A percentile compares a stretch with the other conserved stretches of the same genome.
Conservation (phyloP, 2,329 filamentous ascomycete species). For the Scytalidium lignicola region DNA sequence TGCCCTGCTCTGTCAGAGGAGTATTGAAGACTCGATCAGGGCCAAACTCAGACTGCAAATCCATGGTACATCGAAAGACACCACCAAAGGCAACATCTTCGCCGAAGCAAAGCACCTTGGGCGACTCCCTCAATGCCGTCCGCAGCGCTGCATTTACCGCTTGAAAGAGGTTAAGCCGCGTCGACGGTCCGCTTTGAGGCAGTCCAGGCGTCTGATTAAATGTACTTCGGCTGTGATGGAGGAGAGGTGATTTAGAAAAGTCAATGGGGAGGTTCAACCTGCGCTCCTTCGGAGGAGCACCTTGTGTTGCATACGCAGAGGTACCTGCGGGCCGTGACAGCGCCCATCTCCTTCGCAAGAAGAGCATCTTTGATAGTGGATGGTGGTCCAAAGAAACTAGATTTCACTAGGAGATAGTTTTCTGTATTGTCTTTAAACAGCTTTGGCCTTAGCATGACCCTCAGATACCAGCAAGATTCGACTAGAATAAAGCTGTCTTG, state of each 20-base stretch:
- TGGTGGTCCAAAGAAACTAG: too few relatives aligned
- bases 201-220: neutral
- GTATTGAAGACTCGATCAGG: conserved; percentile 67
- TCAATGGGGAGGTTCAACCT: conserved; percentile 58
- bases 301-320: neutral
- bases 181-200: neutral
- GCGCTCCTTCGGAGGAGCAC: neutral
- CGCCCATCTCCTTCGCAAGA: neutral
- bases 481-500: too few relatives aligned
- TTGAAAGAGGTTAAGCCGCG: conserved; percentile 61
- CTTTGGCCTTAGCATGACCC: too few relatives aligned
- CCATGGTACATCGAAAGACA: conserved; percentile 65
- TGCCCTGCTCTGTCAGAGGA: conserved; percentile 63
- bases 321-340: neutral
- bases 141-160: conserved; percentile 60
- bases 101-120: conserved; percentile 59
- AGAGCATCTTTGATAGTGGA: too few relatives aligned
- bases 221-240: conserved; percentile 23
- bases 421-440: too few relatives aligned
- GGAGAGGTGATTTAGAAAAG: conserved; percentile 40
- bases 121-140: conserved; percentile 55
- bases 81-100: conserved; percentile 69
- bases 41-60: conserved; percentile 62
- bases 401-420: too few relatives aligned
- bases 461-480: too few relatives aligned